Conservation (phyloP, 331 rosid genomes). For the Phaseolus coccineus region DNA sequence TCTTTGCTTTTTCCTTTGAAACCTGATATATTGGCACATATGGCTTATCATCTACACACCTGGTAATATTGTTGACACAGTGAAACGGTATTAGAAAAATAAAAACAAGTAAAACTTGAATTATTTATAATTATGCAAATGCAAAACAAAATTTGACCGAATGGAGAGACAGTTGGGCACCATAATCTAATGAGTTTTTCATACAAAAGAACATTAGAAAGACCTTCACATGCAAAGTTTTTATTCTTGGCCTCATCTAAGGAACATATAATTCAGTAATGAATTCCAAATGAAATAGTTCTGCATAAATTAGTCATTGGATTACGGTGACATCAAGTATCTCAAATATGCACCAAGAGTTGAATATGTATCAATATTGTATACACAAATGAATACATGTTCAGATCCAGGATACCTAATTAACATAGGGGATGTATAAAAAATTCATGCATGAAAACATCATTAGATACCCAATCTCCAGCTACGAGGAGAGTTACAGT, state of each 20-base stretch:
- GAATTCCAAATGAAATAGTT: conserved; percentile 2
- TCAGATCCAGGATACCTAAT: neutral
- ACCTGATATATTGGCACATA: conserved; percentile 41
- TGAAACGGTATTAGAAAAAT: conserved; percentile 29
- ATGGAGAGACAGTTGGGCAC: neutral
- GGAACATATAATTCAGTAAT: neutral
- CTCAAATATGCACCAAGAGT: neutral
- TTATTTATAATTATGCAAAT: neutral
- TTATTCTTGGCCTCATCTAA: neutral
- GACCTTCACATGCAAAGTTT: neutral
- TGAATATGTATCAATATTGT: neutral
- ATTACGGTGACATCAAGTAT: neutral
- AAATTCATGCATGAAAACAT: neutral
- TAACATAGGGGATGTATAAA: neutral
- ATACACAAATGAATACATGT: neutral
- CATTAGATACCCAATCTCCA: neutral
- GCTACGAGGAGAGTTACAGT: neutral
- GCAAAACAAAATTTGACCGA: conserved; percentile 9
- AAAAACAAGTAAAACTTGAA: conserved; percentile 3
- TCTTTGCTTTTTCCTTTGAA: conserved; percentile 45
- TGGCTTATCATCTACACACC: conserved; percentile 43
- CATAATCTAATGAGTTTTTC: neutral
- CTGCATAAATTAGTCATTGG: neutral
- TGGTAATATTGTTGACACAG: conserved; percentile 33
- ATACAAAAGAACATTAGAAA: conserved; percentile 15